Evolutionary conservation across 345 rosid genomes (phyloP).

Genomic region (Eucalyptus pauciflora): DNA sequence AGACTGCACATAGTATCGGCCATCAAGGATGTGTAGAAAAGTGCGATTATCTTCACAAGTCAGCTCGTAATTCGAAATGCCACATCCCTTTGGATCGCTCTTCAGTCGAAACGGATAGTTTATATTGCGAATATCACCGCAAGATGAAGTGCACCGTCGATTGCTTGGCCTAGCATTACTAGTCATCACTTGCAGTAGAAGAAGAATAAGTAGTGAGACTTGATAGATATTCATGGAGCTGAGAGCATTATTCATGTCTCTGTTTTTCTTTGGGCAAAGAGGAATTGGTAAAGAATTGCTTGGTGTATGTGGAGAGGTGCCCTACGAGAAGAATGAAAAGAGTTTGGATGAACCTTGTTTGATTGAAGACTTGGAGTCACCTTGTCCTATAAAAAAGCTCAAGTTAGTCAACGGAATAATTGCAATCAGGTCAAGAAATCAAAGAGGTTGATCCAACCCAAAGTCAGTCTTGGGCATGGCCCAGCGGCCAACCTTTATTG

Average conservation of each 20-base stretch:
- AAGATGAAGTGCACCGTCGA: background rate
- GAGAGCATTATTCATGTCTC: background rate
- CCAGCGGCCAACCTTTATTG: background rate
- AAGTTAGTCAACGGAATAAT: background rate
- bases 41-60: background rate
- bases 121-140: background rate
- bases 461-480: background rate
- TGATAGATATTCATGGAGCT: background rate
- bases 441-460: background rate
- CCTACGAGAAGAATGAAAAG: background rate
- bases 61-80: rapidly evolving
- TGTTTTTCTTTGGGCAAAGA: background rate
- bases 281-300: background rate
- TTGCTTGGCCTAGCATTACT: background rate
- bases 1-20: background rate
- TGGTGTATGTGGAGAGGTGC: background rate
- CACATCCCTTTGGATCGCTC: background rate
- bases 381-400: background rate
- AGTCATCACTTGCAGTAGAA: background rate
- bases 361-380: background rate
- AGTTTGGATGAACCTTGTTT: background rate
- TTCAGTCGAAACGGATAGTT: background rate
- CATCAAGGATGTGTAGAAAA: rapidly evolving
- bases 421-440: background rate
- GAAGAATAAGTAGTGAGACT: background rate